phyloP scores from a whole-genome alignment of 495 filamentous ascomycete genomes.

The Aspergillus baeticus region DNA sequence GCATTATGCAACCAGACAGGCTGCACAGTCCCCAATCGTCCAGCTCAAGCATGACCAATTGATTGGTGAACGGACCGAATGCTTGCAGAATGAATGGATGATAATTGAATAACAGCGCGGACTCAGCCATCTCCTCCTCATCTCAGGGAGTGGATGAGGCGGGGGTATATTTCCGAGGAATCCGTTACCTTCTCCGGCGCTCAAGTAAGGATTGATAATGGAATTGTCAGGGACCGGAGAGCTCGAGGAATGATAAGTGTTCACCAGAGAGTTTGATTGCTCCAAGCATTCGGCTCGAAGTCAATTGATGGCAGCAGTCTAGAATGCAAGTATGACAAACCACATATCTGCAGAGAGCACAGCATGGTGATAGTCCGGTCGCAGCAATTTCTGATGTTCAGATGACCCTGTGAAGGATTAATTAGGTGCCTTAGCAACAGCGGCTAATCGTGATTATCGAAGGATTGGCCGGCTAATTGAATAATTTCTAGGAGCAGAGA shows the following conservation, averaged over 20 bases:
- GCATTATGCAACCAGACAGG: neutral
- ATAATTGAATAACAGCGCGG: neutral
- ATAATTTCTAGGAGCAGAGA: neutral
- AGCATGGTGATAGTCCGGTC: too few species aligned
- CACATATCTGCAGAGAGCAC: neutral
- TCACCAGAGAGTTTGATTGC: neutral
- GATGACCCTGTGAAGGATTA: conserved; percentile 9
- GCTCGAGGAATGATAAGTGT: neutral
- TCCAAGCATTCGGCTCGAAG: neutral
- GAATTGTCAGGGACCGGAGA: neutral
- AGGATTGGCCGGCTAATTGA: conserved; percentile 1
- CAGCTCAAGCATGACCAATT: neutral
- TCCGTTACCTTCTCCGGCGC: neutral
- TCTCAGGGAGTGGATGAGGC: neutral
- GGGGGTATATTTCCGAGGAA: conserved; percentile 18
- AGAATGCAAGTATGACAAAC: conserved; percentile 21
- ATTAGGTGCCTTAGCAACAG: neutral
- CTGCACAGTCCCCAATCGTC: neutral
- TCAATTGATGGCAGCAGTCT: conserved; percentile 1
- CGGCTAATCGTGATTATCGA: neutral
- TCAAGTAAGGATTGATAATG: conserved; percentile 12
- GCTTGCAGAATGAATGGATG: neutral
- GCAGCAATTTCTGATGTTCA: conserved; percentile 7
- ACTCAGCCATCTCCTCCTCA: neutral
- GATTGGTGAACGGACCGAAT: neutral